A percentile compares a stretch with the other conserved stretches of the same genome.
These are phyloP conservation scores for Incumbomyces lentus DNA, from an alignment of 2,329 filamentous ascomycete genomes.

Conservation along the genomic window DNA sequence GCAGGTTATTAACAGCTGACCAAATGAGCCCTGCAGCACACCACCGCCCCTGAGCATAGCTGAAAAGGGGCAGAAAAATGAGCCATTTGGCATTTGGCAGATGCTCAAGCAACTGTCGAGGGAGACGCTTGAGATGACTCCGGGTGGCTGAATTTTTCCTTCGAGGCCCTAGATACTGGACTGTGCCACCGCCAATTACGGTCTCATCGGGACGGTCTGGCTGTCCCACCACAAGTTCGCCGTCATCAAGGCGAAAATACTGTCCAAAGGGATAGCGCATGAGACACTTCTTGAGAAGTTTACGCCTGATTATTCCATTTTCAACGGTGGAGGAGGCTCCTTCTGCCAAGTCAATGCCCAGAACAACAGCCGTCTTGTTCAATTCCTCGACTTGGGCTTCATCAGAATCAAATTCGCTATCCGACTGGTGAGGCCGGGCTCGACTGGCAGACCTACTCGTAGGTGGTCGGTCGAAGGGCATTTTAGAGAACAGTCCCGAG, in stretches of 20 bases:
- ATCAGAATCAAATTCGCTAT: background rate
- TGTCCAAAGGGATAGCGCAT: conserved; percentile 4
- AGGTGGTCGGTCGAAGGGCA: no score
- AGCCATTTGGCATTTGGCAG: conserved; percentile 17
- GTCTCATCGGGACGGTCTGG: conserved; percentile 16
- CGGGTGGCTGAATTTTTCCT: background rate
- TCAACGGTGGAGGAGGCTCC: conserved; percentile 5
- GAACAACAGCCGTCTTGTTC: background rate
- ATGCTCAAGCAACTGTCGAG: conserved; percentile 12
- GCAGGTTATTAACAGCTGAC: conserved; percentile 28
- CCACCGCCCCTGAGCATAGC: conserved; percentile 38
- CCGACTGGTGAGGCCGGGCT: conserved; percentile 13
- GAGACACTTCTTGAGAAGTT: conserved; percentile 1
- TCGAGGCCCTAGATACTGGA: background rate
- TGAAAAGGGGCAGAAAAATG: conserved; percentile 43
- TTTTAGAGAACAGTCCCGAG: background rate
- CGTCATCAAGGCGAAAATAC: conserved; percentile 14
- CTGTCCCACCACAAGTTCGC: conserved; percentile 8
- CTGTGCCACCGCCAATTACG: conserved; percentile 13
- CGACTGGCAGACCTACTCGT: background rate
- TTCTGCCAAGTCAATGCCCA: background rate
- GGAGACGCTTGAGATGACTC: background rate
- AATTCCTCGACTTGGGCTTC: background rate
- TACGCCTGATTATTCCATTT: background rate
- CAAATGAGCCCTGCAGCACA: conserved; percentile 37